These are phyloP conservation scores for Citrullus amarus DNA, from an alignment of 306 rosid genomes.

Conservation along the genomic window DNA sequence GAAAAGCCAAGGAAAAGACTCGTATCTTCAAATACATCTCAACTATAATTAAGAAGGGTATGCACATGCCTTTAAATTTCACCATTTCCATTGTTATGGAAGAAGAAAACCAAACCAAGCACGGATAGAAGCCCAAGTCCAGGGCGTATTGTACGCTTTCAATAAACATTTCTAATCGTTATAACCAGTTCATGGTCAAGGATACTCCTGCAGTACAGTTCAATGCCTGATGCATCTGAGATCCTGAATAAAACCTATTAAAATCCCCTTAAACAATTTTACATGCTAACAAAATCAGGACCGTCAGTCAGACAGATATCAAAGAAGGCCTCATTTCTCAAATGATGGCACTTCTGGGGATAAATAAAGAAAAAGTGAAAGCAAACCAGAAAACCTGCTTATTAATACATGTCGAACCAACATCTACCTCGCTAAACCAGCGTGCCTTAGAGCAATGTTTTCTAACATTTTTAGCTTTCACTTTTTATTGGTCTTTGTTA, in stretches of 20 bases:
- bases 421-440: background rate
- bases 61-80: background rate
- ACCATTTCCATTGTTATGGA: background rate
- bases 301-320: background rate
- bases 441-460: background rate
- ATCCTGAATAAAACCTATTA: background rate
- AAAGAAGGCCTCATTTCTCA: slow-evolving; percentile 5
- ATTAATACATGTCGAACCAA: background rate
- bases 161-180: background rate
- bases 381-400: background rate
- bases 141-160: background rate
- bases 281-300: slow-evolving; percentile 1
- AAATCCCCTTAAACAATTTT: background rate
- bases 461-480: background rate
- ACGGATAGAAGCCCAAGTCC: background rate
- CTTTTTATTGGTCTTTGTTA: background rate
- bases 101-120: background rate
- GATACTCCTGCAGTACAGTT: background rate
- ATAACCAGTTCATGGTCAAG: background rate
- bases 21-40: background rate
- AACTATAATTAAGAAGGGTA: background rate
- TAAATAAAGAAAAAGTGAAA: background rate
- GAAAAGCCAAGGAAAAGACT: background rate
- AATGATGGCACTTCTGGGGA: background rate
- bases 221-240: background rate